Evolutionary conservation across 2,329 filamentous ascomycete species (phyloP).

Genomic region (Penicillium sp.): DNA sequence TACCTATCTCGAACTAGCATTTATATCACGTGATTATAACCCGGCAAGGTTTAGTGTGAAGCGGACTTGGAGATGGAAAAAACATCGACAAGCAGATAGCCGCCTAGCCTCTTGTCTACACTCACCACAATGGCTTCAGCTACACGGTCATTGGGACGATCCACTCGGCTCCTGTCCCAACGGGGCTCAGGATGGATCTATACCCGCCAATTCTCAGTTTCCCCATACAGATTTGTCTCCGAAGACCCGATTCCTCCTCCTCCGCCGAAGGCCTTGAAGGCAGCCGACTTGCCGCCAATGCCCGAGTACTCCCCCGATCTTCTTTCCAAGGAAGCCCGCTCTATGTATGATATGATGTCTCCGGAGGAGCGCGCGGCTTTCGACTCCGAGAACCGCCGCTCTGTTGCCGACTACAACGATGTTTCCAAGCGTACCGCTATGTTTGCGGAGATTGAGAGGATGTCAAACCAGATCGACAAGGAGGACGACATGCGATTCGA

Average conservation of each 20-base stretch:
- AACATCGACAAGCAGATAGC: constrained; percentile 20
- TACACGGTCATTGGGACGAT: constrained; percentile 40
- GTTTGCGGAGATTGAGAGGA: constrained; percentile 34
- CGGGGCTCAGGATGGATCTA: constrained; percentile 28
- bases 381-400: constrained; percentile 34
- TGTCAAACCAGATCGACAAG: constrained; percentile 34
- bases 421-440: constrained; percentile 27
- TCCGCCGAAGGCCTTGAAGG: constrained; percentile 27
- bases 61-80: constrained; percentile 19
- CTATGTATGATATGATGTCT: constrained; percentile 40
- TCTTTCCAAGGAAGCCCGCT: constrained; percentile 33
- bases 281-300: constrained; percentile 30
- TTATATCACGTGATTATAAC: constrained; percentile 4
- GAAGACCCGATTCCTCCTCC: constrained; percentile 35
- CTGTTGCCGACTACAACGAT: constrained; percentile 42
- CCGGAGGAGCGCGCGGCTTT: constrained; percentile 39
- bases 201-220: constrained; percentile 36
- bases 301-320: constrained; percentile 40
- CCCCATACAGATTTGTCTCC: constrained; percentile 32
- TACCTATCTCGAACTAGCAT: background rate
- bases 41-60: constrained; percentile 25
- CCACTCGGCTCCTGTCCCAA: constrained; percentile 33
- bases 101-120: constrained; percentile 13
- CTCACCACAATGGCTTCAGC: constrained; percentile 40
- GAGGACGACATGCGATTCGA: constrained; percentile 18